Base-by-base conservation (phyloP, 208 protist genomes). In the Leptomonas seymouri region DNA sequence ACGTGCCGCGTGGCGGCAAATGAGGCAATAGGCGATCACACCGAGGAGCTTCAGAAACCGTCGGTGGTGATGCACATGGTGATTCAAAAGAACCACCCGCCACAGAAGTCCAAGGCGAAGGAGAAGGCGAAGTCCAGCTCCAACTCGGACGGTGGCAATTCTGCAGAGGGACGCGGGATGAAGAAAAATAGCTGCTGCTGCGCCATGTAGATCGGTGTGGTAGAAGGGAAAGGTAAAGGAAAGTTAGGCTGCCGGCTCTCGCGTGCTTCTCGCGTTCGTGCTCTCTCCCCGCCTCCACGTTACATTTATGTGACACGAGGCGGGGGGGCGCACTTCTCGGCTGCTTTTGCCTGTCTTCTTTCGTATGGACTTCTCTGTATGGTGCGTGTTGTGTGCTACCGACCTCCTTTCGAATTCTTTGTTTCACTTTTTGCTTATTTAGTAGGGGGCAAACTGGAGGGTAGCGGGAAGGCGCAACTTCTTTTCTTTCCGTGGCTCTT, bases 1-100 rank as follows among this genome's bases (percentile, higher is more conserved):
- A 74, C 78, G 73, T 80, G 75, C 30, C 23, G 30, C 23, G 68
- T 57, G 9, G 49, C 69, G 27, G 50, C 60, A 16, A 58, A 61
- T 27, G 49, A 62, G 39, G 59, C 61, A 4, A 23, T 51, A 11
- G 58, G 57, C 45, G 67, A 75, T 15, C 6, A 53, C 44, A 23
- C 20, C 0, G 71, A 72, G 34, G 80, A 73, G 12, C 59, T 71
- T 21, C 78, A 81, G 42, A 79, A 64, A 44, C 82, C 73, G 23
- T 82, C 74, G 9, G 62, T 79, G 44, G 25, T 79, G 49, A 83
- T 93, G 80, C 87, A 93, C 74, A 72, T 93, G 59, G 84, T 93
- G 7, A 77, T 86, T 49, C 71, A 85, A 62, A 58, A 67, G 31
- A 64, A 59, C n/a, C 34, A 41, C 16, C 20, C 62, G 0, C 54